These are phyloP conservation scores for Russula sp. DNA, from an alignment of 768 basidiomycete species.

Conservation along the genomic window DNA sequence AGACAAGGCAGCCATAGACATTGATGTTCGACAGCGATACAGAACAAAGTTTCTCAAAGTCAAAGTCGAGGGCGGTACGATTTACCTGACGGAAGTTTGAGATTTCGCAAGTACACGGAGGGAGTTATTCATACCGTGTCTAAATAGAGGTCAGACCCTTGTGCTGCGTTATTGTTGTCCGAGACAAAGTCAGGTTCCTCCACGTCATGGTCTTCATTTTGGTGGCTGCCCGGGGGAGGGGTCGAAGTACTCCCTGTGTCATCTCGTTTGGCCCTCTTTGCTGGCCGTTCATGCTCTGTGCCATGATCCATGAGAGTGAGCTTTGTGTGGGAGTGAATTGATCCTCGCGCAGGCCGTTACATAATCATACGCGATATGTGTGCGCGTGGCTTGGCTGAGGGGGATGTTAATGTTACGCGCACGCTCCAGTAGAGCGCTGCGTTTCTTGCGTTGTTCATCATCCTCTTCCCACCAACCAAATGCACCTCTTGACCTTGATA, in stretches of 20 bases:
- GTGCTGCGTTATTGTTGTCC: conserved; percentile 36
- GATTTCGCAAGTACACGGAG: conserved; percentile 19
- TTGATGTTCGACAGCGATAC: conserved; percentile 96
- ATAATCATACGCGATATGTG: conserved; percentile 11
- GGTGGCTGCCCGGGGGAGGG: not conserved
- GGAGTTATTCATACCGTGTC: conserved; percentile 68
- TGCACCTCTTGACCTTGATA: conserved; percentile 60
- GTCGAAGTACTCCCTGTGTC: not conserved
- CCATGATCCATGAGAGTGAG: conserved; percentile 12
- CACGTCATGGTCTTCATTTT: conserved; percentile 30
- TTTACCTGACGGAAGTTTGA: conserved; percentile 62
- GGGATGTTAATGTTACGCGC: conserved; percentile 22
- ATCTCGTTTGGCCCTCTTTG: conserved; percentile 29
- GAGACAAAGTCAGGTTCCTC: conserved; percentile 34
- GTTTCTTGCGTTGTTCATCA: conserved; percentile 13
- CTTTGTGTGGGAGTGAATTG: not conserved
- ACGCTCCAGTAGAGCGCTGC: conserved; percentile 17
- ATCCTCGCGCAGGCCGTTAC: conserved; percentile 3
- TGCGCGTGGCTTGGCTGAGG: not conserved
- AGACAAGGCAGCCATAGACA: conserved; percentile 95
- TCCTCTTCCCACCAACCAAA: conserved; percentile 51
- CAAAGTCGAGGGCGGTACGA: conserved; percentile 88
- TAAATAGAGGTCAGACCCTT: conserved; percentile 84
- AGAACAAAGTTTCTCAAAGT: conserved; percentile 98
- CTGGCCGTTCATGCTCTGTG: conserved; percentile 28